Evolutionary conservation across 352 stramenopile species (phyloP), one percentile per base, ranked within the genome.

Genomic region (Globisporangium apiculatum): DNA sequence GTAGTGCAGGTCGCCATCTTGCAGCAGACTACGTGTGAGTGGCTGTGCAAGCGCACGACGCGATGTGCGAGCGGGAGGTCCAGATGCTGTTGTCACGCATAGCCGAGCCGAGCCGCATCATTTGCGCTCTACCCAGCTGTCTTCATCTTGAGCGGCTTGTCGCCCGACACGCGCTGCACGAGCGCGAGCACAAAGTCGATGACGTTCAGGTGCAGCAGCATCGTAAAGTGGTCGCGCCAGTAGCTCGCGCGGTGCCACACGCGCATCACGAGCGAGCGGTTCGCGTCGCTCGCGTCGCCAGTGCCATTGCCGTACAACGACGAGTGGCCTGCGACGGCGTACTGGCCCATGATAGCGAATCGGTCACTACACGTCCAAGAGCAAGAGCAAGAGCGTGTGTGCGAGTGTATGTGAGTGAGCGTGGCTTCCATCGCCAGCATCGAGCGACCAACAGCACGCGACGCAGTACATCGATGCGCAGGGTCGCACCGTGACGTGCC

Each of bases 271-370:
- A 58, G 38, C 46, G 55, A 51, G 6, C 51, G 17, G 12, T 42
- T 48, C 15, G 15, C 7, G 14, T 40, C 43, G 64, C n/a, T 55
- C 24, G 12, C 18, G 53, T 58, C 54, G 31, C 10, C 40, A 31
- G 24, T 31, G 24, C 24, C 24, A 31, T 50, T 55, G 14, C 58
- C 64, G 53, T 85, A 72, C 37, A 79, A 79, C 9, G 69, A 49
- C n/a, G 79, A 67, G 52, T 90, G 76, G 4, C 78, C 83, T 56
- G 75, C 65, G 4, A 89, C 68, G 31, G 83, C 81, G 53, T 86
- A 91, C 50, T 80, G 75, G 35, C 78, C 83, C 73, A 91, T 91
- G 36, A 87, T 71, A 0, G 76, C 69, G 51, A 94, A 94, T 14
- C 83, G 69, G 47, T 91, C 79, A n/a, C 79, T 91, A 50, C 24